Evolutionary conservation across 2,329 filamentous ascomycete genomes (phyloP).

Genomic region (Verticillium isaacii): DNA sequence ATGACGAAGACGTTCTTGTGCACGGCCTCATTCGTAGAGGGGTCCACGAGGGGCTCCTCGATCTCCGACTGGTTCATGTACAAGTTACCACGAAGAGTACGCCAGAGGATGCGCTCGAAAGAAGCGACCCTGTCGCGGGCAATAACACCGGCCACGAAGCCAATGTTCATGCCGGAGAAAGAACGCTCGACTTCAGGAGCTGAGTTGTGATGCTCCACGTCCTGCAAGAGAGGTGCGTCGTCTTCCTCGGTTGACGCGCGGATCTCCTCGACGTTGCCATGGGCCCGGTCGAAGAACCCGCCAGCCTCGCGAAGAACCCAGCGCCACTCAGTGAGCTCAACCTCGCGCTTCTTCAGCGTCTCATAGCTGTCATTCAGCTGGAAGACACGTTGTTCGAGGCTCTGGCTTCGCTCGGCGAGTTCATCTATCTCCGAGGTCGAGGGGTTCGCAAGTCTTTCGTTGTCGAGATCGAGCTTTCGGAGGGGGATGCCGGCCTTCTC

Average conservation of each 20-base stretch:
- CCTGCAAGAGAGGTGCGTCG: conserved; percentile 87
- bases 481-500: conserved; percentile 85
- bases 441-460: conserved; percentile 78
- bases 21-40: conserved; percentile 83
- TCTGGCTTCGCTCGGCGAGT: conserved; percentile 85
- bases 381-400: conserved; percentile 83
- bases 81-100: conserved; percentile 91
- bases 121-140: conserved; percentile 86
- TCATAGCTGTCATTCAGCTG: conserved; percentile 98
- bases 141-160: conserved; percentile 96
- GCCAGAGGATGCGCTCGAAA: conserved; percentile 97
- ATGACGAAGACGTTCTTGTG: conserved; percentile 99
- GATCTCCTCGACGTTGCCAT: conserved; percentile 87
- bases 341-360: conserved; percentile 94
- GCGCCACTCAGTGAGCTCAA: conserved; percentile 95
- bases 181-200: conserved; percentile 71
- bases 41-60: conserved; percentile 85
- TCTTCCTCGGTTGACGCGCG: conserved; percentile 84
- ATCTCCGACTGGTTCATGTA: conserved; percentile 99
- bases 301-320: conserved; percentile 96
- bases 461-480: conserved; percentile 86
- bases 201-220: conserved; percentile 77
- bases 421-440: conserved; percentile 95
- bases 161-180: conserved; percentile 98
- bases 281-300: conserved; percentile 93